Evolutionary conservation across 1,284 basidiomycete genomes (phyloP).

Genomic region (Tremellales sp.): DNA sequence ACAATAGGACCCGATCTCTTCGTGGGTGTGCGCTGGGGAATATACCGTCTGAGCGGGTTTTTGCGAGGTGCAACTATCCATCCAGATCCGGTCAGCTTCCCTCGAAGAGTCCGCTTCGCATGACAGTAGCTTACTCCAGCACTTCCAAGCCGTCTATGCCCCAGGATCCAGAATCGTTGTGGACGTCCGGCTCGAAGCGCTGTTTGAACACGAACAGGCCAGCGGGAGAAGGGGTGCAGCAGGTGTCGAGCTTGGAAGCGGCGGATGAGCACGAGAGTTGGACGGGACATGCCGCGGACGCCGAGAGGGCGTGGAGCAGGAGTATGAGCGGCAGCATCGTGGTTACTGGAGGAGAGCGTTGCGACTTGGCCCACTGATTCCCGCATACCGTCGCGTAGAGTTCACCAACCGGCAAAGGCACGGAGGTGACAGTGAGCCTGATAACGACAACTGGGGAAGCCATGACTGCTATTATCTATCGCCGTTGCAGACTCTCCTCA

Average conservation of each 20-base stretch:
- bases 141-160: slow-evolving; percentile 45
- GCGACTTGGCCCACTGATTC: too few relatives aligned
- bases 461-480: too few relatives aligned
- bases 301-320: too few relatives aligned
- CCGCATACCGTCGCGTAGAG: too few relatives aligned
- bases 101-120: background rate
- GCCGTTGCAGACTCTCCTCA: too few relatives aligned
- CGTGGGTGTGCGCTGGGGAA: slow-evolving; percentile 30
- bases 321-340: too few relatives aligned
- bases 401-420: too few relatives aligned
- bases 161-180: slow-evolving; percentile 41
- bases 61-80: slow-evolving; percentile 20
- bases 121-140: slow-evolving; percentile 29
- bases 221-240: slow-evolving; percentile 36
- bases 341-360: too few relatives aligned
- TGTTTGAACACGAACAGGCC: slow-evolving; percentile 45
- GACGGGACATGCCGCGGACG: background rate
- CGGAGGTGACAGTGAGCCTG: too few relatives aligned
- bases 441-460: too few relatives aligned
- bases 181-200: slow-evolving; percentile 44
- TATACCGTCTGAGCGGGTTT: slow-evolving; percentile 10
- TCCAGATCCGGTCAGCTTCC: background rate
- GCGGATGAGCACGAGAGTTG: slow-evolving; percentile 27
- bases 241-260: slow-evolving; percentile 25
- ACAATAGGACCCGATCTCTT: slow-evolving; percentile 41